Base-by-base conservation (phyloP, 176 grass and related monocot species). In the Eleusine coracana region DNA sequence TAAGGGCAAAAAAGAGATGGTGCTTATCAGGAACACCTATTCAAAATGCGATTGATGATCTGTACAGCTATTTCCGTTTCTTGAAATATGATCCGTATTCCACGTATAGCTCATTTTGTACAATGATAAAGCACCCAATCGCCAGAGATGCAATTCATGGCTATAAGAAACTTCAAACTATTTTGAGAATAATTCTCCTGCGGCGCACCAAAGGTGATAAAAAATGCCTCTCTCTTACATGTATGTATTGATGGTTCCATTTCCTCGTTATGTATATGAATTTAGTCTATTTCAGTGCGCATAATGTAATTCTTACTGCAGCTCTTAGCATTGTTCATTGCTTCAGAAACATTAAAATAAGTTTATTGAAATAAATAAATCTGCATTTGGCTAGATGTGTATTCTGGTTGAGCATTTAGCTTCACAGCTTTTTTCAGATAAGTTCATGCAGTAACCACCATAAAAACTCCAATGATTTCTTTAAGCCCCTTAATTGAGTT, bases 21-120 rank as follows among this genome's bases (percentile, higher is more conserved):
- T 99, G 96, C 62, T 88, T 99, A 88, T 99, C 96, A 71, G 96
- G 96, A 71, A 99, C 96, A 72, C 96, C 96, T 55, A 99, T 99
- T 83, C 96, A 99, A 63, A 99, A 99, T 90, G 55, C 96, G 74
- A 99, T 99, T 75, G 91, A 99, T 83, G 96, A 99, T 27, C 77
- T 99, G 16, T 99, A 92, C 74, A 99, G 93, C 52, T 99, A 99
- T 88, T 99, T 99, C 37, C 96, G 89, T 61, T 99, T 99, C 87
- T 89, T 99, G 77, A 99, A 94, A 89, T 99, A 92, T 58, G 93
- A 99, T 71, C 96, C 96, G 0, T 96, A 93, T 85, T 91, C 93
- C 61, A 73, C 77, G 3, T 96, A 94, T 82, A 90, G 48, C 66
- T 95, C 90, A 25, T 99, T 99, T 84, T 92, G 89, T 84, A 69